Conservation (phyloP, 2,329 filamentous ascomycete species). For the Raffaelea ambrosiae region DNA sequence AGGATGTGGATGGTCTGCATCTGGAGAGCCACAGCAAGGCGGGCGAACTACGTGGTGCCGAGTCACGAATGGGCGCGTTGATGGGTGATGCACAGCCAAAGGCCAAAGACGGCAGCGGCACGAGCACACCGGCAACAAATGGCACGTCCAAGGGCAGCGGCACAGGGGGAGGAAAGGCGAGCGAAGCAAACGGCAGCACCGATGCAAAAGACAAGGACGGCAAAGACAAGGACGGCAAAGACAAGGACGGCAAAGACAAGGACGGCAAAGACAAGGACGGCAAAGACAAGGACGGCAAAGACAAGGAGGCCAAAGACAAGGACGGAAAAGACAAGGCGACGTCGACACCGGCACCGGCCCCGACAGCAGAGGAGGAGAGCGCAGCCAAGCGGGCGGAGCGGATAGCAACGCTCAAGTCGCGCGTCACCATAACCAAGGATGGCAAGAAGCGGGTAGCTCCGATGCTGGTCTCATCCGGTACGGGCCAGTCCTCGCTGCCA, state of each 20-base stretch:
- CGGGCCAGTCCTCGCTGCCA: constrained; percentile 78
- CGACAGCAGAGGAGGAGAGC: constrained; percentile 31
- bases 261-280: constrained; percentile 22
- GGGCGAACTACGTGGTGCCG: constrained; percentile 78
- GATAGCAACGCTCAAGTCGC: constrained; percentile 65
- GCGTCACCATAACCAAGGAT: constrained; percentile 91
- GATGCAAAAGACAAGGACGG: constrained; percentile 19
- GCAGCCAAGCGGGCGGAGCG: constrained; percentile 46
- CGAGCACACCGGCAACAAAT: not conserved
- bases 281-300: constrained; percentile 21
- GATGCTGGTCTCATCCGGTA: constrained; percentile 80
- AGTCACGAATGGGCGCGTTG: constrained; percentile 94
- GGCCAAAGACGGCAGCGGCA: constrained; percentile 34
- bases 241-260: constrained; percentile 17
- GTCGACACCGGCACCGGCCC: constrained; percentile 1
- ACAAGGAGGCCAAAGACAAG: constrained; percentile 20
- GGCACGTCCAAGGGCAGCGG: not conserved
- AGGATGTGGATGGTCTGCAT: constrained; percentile 80
- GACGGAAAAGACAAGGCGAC: constrained; percentile 15
- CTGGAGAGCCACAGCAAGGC: constrained; percentile 89
- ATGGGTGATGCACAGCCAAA: constrained; percentile 71
- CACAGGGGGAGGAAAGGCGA: not conserved
- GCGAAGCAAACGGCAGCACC: constrained; percentile 1
- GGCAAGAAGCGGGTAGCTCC: constrained; percentile 95
- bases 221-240: constrained; percentile 23